Evolutionary conservation across 371 early-diverging fungal genomes (phyloP).

Genomic region (Zopfochytrium polystomum): DNA sequence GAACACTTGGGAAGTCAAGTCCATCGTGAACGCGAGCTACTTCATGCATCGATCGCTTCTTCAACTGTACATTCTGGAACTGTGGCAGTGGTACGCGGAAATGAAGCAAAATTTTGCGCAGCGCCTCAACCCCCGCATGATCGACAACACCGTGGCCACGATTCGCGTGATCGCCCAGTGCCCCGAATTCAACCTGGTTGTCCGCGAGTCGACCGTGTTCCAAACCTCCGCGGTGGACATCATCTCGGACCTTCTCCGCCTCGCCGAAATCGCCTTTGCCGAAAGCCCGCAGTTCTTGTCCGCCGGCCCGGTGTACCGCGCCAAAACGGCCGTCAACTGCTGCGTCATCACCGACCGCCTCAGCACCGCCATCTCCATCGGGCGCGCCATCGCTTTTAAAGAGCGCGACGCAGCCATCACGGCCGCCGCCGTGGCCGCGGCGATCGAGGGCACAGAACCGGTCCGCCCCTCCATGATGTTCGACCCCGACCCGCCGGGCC

Average conservation of each 20-base stretch:
- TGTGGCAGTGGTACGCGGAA: conserved; percentile 41
- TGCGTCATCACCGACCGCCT: conserved; percentile 36
- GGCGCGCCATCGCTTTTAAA: conserved; percentile 4
- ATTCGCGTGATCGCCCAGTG: conserved; percentile 36
- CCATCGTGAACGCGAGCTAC: conserved; percentile 33
- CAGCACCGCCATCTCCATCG: conserved; percentile 21
- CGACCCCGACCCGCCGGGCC: conserved; percentile 9
- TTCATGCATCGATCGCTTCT: conserved; percentile 39
- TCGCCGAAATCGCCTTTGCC: conserved; percentile 10
- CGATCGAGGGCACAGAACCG: neutral
- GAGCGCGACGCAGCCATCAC: conserved; percentile 11
- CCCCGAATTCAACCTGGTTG: conserved; percentile 40
- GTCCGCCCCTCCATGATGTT: conserved; percentile 10
- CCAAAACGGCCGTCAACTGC: conserved; percentile 34
- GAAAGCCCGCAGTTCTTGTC: conserved; percentile 22
- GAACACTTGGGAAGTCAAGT: conserved; percentile 38
- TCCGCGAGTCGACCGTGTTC: conserved; percentile 27
- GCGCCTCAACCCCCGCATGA: conserved; percentile 27
- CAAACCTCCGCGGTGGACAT: conserved; percentile 22
- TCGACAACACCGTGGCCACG: conserved; percentile 40
- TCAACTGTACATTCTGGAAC: conserved; percentile 30
- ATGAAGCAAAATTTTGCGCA: conserved; percentile 26
- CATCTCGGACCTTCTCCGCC: conserved; percentile 26
- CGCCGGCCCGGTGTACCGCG: conserved; percentile 27
- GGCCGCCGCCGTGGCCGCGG: neutral